Conservation (phyloP, 2,329 filamentous ascomycete species). For the Stagonosporopsis rhizophila region DNA sequence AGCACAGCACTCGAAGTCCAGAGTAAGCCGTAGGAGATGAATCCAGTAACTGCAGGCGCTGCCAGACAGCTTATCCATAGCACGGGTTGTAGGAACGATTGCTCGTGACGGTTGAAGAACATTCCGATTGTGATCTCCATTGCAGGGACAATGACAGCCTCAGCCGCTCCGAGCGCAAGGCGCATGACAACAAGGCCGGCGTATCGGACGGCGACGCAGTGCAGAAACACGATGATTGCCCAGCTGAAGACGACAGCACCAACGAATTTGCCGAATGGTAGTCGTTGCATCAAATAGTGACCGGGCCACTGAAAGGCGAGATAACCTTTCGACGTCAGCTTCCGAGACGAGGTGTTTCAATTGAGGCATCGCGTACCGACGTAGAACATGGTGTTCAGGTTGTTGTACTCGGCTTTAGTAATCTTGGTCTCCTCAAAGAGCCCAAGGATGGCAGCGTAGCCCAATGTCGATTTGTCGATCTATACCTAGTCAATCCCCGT, state of each 20-base stretch:
- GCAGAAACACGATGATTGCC: neutral
- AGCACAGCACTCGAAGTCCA: neutral
- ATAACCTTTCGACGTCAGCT: neutral
- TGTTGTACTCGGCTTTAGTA: conserved; percentile 3
- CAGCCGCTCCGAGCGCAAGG: neutral
- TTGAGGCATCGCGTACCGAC: neutral
- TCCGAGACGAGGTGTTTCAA: neutral
- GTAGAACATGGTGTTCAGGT: conserved; percentile 8
- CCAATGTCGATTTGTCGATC: conserved; percentile 5
- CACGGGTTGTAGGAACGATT: neutral
- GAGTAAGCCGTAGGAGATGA: neutral
- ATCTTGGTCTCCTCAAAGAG: conserved; percentile 5
- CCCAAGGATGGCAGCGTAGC: conserved; percentile 2
- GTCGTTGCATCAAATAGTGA: conserved; percentile 3
- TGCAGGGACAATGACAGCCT: conserved; percentile 2
- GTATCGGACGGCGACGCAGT: conserved; percentile 2
- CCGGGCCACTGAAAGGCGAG: conserved; percentile 8
- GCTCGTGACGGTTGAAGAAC: conserved; percentile 7
- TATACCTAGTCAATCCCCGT: neutral
- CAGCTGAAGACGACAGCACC: conserved; percentile 1
- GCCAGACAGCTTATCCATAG: neutral
- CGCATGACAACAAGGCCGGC: conserved; percentile 7
- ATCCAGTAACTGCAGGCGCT: neutral
- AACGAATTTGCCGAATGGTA: conserved; percentile 5
- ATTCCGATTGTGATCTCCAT: conserved; percentile 6